phyloP scores from a whole-genome alignment of 768 basidiomycete species.

The Terana coerulea region DNA sequence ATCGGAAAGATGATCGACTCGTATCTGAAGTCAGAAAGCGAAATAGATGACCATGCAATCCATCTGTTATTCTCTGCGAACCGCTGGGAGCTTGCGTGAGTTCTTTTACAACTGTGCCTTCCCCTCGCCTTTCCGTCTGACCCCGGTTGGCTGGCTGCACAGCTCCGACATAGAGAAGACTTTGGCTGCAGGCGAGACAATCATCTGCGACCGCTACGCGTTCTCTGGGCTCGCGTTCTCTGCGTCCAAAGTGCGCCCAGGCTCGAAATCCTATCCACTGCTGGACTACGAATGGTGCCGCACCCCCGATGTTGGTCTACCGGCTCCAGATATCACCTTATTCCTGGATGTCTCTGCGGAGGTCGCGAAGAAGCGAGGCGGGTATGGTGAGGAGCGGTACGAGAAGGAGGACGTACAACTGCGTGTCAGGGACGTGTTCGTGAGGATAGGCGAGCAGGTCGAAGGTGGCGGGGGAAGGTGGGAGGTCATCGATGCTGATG shows the following conservation, averaged over 20 bases:
- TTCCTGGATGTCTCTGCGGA: constrained; percentile 83
- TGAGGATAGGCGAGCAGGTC: constrained; percentile 52
- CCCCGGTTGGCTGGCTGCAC: too few species aligned
- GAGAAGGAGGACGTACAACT: constrained; percentile 77
- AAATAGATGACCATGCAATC: constrained; percentile 88
- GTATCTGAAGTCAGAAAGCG: constrained; percentile 79
- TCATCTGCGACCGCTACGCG: constrained; percentile 92
- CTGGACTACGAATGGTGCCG: constrained; percentile 83
- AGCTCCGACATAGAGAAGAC: constrained; percentile 60
- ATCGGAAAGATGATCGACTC: constrained; percentile 93
- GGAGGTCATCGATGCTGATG: constrained; percentile 59
- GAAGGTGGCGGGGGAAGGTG: constrained; percentile 35
- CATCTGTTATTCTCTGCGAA: constrained; percentile 97
- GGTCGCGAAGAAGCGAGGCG: constrained; percentile 62
- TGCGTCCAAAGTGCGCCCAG: constrained; percentile 25
- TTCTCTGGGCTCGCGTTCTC: constrained; percentile 96
- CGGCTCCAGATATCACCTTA: constrained; percentile 81
- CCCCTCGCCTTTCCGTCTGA: too few species aligned
- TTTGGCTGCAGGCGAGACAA: constrained; percentile 58
- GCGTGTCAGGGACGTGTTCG: constrained; percentile 58
- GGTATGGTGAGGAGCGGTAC: constrained; percentile 85
- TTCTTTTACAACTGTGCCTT: too few species aligned
- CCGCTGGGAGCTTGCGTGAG: constrained; percentile 91
- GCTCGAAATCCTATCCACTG: constrained; percentile 15
- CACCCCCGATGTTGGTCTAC: constrained; percentile 79